Percentiles rank a stretch among this genome's conserved stretches.
Conservation (phyloP, 768 basidiomycete genomes). For the Suillus bovinus region DNA sequence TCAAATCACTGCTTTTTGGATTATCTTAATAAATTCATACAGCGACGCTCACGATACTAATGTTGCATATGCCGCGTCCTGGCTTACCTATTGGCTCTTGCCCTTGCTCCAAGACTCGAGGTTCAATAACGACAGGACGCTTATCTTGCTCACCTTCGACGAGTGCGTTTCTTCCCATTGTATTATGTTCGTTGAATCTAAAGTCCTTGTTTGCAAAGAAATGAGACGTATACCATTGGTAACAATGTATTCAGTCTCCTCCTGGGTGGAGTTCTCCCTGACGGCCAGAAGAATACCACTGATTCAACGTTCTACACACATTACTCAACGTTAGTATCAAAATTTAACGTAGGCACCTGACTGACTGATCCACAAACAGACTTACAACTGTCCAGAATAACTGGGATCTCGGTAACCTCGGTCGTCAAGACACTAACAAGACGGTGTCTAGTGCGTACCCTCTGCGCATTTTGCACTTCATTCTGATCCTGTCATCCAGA, state of each 20-base stretch:
- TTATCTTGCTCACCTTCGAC: slow-evolving; percentile 65
- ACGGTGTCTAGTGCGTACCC: slow-evolving; percentile 22
- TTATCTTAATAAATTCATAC: slow-evolving; percentile 13
- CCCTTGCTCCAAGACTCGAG: slow-evolving; percentile 49
- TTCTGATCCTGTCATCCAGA: slow-evolving; percentile 32
- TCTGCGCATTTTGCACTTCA: not conserved
- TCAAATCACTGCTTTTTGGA: not conserved
- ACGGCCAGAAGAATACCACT: slow-evolving; percentile 39
- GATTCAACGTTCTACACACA: slow-evolving; percentile 62
- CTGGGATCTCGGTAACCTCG: slow-evolving; percentile 62
- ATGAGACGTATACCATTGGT: slow-evolving; percentile 36
- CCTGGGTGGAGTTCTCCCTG: slow-evolving; percentile 48
- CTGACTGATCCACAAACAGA: slow-evolving; percentile 12
- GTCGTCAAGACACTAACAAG: slow-evolving; percentile 56
- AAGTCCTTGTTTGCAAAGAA: slow-evolving; percentile 14
- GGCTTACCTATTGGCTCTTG: slow-evolving; percentile 50
- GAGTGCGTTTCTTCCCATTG: slow-evolving; percentile 41
- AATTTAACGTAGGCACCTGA: not conserved
- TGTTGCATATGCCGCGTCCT: slow-evolving; percentile 45
- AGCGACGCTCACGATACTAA: slow-evolving; percentile 65
- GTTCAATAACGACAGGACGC: slow-evolving; percentile 56
- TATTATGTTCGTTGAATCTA: not conserved
- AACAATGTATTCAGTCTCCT: slow-evolving; percentile 50
- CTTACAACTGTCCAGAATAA: slow-evolving; percentile 59
- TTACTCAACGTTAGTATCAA: slow-evolving; percentile 44